Base-by-base conservation (phyloP, 305 asterid species). In the Petunia hybrid region DNA sequence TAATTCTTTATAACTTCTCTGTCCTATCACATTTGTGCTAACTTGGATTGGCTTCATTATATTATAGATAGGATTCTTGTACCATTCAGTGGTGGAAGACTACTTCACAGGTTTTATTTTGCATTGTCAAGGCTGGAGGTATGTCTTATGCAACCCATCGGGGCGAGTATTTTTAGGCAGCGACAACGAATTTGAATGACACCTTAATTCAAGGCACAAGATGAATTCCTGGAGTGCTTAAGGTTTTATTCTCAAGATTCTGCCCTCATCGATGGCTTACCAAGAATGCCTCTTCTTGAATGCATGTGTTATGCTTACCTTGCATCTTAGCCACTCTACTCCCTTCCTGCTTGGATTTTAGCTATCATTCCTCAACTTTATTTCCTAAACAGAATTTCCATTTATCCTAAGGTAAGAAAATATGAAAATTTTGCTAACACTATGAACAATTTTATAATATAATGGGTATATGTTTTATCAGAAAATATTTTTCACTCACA, bases 121-220 rank as follows among this genome's bases (percentile, higher is more conserved):
- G 67, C 94, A 92, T 8, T 87, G 94, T 10, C 86, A 84, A 74
- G 97, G 97, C 1, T 90, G 95, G 94, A 85, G 2, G 36, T 91
- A 95, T 2, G 91, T 92, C 70, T 91, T 84, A 39, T n/a, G 14
- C 9, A 84, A 87, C 9, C 97, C 98, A 1, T 1, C 78, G 1
- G 83, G 91, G 80, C 89, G 95, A 5, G 88, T 94, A 69, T 94
- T 94, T 85, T 78, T 92, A 78, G 98, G 98, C 5, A 69, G 91
- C 10, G 82, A 90, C 96, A 1, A 86, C 88, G 57, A 90, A 80
- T 67, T 85, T 92, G 4, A 79, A 87, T 4, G 97, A 91, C 7
- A 10, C 66, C 40, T 83, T 92, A 65, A 84, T 86, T n/a, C 97
- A 94, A 53, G 82, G 87, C 60, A 91, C 87, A 4, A 84, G 95